Percentiles rank a stretch among this genome's conserved stretches.
Evolutionary conservation across 2,329 filamentous ascomycete species (phyloP).

Genomic region (Conoideocrella luteorostrata): DNA sequence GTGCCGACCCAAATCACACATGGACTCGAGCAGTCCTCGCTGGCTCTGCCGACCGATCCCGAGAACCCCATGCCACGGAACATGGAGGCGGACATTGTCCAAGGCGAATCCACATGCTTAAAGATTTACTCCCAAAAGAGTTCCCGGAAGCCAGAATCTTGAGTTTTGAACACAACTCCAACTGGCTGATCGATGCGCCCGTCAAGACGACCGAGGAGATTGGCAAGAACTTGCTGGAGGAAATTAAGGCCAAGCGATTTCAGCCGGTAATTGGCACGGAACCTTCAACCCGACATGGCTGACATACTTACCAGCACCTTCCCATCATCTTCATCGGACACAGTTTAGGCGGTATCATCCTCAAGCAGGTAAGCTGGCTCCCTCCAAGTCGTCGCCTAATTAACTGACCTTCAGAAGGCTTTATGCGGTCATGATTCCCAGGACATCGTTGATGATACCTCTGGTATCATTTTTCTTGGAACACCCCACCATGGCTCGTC

Average conservation of each 20-base stretch:
- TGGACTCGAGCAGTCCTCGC: constrained; percentile 16
- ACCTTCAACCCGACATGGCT: constrained; percentile 9
- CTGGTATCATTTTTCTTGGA: background rate
- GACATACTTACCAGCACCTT: constrained; percentile 1
- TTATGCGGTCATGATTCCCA: constrained; percentile 7
- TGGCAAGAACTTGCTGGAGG: background rate
- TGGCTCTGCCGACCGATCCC: constrained; percentile 16
- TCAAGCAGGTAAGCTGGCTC: background rate
- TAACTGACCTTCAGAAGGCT: background rate
- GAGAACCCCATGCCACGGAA: constrained; percentile 19
- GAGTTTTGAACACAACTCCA: background rate
- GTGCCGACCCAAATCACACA: constrained; percentile 21
- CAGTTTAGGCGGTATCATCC: background rate
- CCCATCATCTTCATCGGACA: constrained; percentile 1
- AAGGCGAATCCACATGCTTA: constrained; percentile 11
- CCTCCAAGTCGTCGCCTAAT: background rate
- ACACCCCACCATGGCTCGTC: background rate
- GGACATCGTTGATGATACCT: background rate
- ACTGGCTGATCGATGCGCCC: background rate
- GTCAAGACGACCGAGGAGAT: background rate
- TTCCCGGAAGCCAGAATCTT: background rate
- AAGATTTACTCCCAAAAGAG: background rate
- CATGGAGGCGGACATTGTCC: constrained; percentile 12
- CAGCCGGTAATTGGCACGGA: constrained; percentile 17
- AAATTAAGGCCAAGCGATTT: constrained; percentile 7